phyloP scores from a whole-genome alignment of 495 filamentous ascomycete genomes.

The Chaetomium fimeti region DNA sequence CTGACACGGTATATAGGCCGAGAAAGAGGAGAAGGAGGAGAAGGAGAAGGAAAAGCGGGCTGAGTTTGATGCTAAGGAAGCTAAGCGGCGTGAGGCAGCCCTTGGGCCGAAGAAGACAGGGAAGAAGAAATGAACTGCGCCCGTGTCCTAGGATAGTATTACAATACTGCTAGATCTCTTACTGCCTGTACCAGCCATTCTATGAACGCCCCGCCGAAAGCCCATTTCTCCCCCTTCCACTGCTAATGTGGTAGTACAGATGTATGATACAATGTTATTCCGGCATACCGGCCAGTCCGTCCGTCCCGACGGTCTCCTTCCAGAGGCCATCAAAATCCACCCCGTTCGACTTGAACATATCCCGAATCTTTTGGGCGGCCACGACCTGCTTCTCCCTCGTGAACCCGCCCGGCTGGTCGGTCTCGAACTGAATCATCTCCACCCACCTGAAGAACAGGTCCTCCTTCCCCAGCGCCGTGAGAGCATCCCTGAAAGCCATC shows the following conservation, averaged over 20 bases:
- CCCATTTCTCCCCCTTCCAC: not conserved
- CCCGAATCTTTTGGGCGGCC: slow-evolving; percentile 61
- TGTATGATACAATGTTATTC: slow-evolving; percentile 1
- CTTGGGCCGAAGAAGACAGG: slow-evolving; percentile 36
- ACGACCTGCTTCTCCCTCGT: slow-evolving; percentile 63
- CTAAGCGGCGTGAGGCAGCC: slow-evolving; percentile 66
- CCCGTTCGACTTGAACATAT: slow-evolving; percentile 64
- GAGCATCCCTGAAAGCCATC: slow-evolving; percentile 66
- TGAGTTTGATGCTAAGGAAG: slow-evolving; percentile 53
- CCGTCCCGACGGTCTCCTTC: slow-evolving; percentile 66
- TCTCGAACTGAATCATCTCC: slow-evolving; percentile 81
- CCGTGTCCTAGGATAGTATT: slow-evolving; percentile 3
- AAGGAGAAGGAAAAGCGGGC: slow-evolving; percentile 52
- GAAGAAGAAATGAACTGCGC: slow-evolving; percentile 39
- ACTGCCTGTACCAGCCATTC: not conserved
- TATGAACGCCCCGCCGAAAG: not conserved
- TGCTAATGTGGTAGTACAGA: not conserved
- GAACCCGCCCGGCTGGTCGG: slow-evolving; percentile 69
- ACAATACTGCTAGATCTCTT: not conserved
- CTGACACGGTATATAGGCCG: slow-evolving; percentile 44
- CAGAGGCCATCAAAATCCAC: slow-evolving; percentile 78
- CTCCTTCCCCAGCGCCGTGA: slow-evolving; percentile 73
- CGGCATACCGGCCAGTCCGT: slow-evolving; percentile 37
- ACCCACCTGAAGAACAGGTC: slow-evolving; percentile 82
- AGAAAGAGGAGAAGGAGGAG: slow-evolving; percentile 72